Conservation (phyloP, 1,284 basidiomycete species). For the Fomitopsis betulina region DNA sequence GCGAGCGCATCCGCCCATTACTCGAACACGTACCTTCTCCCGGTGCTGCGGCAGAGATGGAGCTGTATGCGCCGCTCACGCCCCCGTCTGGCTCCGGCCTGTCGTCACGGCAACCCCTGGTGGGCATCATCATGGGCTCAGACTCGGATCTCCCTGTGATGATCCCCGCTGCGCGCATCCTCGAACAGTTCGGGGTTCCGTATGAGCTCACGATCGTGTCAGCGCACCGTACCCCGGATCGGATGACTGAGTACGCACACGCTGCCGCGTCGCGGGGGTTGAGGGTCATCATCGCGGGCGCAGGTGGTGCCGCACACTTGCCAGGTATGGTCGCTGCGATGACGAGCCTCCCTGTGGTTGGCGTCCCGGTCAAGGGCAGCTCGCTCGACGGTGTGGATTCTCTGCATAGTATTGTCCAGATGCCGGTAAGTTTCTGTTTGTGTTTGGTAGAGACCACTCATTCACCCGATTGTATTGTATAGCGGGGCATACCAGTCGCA, state of each 20-base stretch:
- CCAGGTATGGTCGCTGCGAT: slow-evolving; percentile 98
- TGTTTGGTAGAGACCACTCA: slow-evolving; percentile 4
- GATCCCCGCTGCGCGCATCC: slow-evolving; percentile 83
- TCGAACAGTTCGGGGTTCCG: slow-evolving; percentile 80
- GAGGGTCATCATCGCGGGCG: slow-evolving; percentile 87
- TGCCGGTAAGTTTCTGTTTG: slow-evolving; percentile 80
- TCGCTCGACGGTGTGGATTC: slow-evolving; percentile 95
- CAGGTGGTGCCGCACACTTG: slow-evolving; percentile 95
- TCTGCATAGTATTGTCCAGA: slow-evolving; percentile 96
- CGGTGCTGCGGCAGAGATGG: slow-evolving; percentile 44
- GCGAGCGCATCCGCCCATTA: slow-evolving; percentile 64
- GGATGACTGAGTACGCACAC: slow-evolving; percentile 82
- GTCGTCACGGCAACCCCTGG: slow-evolving; percentile 73
- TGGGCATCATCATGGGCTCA: slow-evolving; percentile 97
- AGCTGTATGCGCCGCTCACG: slow-evolving; percentile 48
- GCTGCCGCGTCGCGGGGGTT: slow-evolving; percentile 75
- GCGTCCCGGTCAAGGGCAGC: slow-evolving; percentile 96
- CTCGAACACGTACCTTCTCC: slow-evolving; percentile 60
- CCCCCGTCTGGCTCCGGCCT: slow-evolving; percentile 42
- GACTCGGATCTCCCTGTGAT: slow-evolving; percentile 97
- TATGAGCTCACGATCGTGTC: slow-evolving; percentile 97
- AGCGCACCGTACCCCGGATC: slow-evolving; percentile 91
- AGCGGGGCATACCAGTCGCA: slow-evolving; percentile 96
- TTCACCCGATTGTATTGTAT: slow-evolving; percentile 2
- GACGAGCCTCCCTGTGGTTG: slow-evolving; percentile 91